A percentile compares a stretch with the other conserved stretches of the same genome.
Evolutionary conservation across 2,329 filamentous ascomycete genomes (phyloP).

Genomic region (Fusarium sp.): DNA sequence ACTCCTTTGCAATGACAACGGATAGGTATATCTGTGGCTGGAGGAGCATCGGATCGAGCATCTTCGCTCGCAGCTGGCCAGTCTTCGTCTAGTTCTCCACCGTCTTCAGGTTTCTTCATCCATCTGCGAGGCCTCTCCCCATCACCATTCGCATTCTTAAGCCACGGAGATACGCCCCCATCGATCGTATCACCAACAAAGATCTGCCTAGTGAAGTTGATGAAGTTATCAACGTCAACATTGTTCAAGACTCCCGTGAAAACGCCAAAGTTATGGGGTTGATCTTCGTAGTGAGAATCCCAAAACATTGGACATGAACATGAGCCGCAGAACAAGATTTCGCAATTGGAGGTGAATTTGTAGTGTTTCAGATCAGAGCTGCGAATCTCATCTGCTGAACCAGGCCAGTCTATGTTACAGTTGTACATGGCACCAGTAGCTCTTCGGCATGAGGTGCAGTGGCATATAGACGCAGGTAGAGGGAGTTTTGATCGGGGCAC

Average conservation of each 20-base stretch:
- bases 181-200: conserved; percentile 63
- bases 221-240: conserved; percentile 38
- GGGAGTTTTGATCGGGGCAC: conserved; percentile 52
- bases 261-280: conserved; percentile 39
- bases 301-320: conserved; percentile 60
- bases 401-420: conserved; percentile 36
- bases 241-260: conserved; percentile 54
- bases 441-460: conserved; percentile 62
- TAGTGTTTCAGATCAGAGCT: conserved; percentile 49
- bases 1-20: conserved; percentile 60
- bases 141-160: conserved; percentile 50
- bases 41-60: conserved; percentile 7
- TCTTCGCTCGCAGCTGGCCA: conserved; percentile 44
- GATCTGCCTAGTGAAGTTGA: conserved; percentile 52
- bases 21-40: conserved; percentile 48
- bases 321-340: conserved; percentile 54
- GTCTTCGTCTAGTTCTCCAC: conserved; percentile 43
- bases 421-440: conserved; percentile 56
- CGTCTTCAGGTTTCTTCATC: conserved; percentile 34
- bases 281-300: conserved; percentile 22
- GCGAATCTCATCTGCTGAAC: conserved; percentile 12
- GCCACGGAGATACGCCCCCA: conserved; percentile 61
- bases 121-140: conserved; percentile 42
- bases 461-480: conserved; percentile 55
- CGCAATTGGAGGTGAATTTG: conserved; percentile 47